phyloP scores from a whole-genome alignment of 2,329 filamentous ascomycete species.

The Cercospora janseana region DNA sequence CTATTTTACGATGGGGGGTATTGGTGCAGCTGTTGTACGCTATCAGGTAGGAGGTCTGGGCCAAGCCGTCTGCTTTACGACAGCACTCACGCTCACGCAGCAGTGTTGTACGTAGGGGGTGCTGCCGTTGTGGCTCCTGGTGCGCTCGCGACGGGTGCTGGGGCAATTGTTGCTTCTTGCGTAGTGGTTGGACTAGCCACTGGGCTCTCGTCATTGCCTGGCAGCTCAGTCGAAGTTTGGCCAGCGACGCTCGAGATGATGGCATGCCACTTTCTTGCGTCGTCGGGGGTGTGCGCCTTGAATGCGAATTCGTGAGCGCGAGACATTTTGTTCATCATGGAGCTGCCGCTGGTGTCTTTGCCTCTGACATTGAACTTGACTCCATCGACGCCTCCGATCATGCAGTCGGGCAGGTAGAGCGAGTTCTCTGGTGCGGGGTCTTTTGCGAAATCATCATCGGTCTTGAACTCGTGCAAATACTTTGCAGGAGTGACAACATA shows the following conservation, averaged over 20 bases:
- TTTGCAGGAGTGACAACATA: slow-evolving; percentile 87
- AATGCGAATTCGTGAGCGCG: slow-evolving; percentile 78
- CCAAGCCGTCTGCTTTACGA: too few species aligned
- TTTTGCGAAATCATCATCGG: slow-evolving; percentile 69
- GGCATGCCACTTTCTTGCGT: slow-evolving; percentile 82
- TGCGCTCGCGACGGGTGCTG: not conserved
- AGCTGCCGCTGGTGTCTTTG: slow-evolving; percentile 78
- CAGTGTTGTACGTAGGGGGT: not conserved
- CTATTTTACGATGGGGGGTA: too few species aligned
- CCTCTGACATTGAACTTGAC: slow-evolving; percentile 93
- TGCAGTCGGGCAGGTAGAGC: slow-evolving; percentile 87
- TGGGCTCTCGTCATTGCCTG: slow-evolving; percentile 40
- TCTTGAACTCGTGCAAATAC: slow-evolving; percentile 95
- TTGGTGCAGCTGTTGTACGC: too few species aligned
- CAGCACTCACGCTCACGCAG: too few species aligned
- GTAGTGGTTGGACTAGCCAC: slow-evolving; percentile 33
- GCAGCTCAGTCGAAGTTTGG: slow-evolving; percentile 43
- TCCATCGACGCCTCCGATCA: slow-evolving; percentile 68
- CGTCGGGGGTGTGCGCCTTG: slow-evolving; percentile 77
- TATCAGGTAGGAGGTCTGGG: too few species aligned
- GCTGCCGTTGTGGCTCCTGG: not conserved
- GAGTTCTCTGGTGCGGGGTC: slow-evolving; percentile 83
- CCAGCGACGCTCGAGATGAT: slow-evolving; percentile 65
- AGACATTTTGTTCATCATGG: slow-evolving; percentile 75
- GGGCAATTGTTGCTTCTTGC: slow-evolving; percentile 9